These are phyloP conservation scores for Haplographium delicatum DNA, from an alignment of 495 filamentous ascomycete species.

Conservation along the genomic window DNA sequence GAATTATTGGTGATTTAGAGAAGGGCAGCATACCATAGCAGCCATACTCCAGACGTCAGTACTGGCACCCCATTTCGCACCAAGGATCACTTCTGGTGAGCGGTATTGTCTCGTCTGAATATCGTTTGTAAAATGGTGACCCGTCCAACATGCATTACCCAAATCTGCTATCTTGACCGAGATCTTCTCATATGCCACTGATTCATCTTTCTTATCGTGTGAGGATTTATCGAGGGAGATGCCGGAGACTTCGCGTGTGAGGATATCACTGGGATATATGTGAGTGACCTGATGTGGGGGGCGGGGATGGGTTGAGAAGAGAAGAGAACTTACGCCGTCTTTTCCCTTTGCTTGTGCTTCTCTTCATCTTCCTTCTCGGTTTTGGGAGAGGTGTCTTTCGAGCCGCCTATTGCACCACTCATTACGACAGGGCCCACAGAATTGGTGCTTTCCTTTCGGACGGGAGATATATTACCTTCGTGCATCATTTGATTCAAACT, in stretches of 20 bases:
- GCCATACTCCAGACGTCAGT: constrained; percentile 99
- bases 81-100: constrained; percentile 94
- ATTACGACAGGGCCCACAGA: constrained; percentile 34
- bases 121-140: constrained; percentile 98
- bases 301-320: neutral
- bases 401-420: constrained; percentile 44
- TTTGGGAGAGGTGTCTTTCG: constrained; percentile 41
- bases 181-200: constrained; percentile 64
- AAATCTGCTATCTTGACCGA: constrained; percentile 99
- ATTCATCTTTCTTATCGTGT: constrained; percentile 46
- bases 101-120: constrained; percentile 98
- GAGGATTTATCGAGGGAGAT: constrained; percentile 81
- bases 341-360: constrained; percentile 82
- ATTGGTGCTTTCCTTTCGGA: constrained; percentile 17
- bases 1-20: neutral
- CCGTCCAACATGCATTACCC: constrained; percentile 97
- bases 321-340: constrained; percentile 71
- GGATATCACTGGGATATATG: constrained; percentile 58
- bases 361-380: constrained; percentile 48
- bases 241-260: constrained; percentile 88
- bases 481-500: constrained; percentile 80
- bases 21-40: constrained; percentile 70
- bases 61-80: constrained; percentile 96
- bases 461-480: constrained; percentile 55
- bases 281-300: neutral